Base-by-base conservation (phyloP, 305 asterid species). In the Lippia alba region DNA sequence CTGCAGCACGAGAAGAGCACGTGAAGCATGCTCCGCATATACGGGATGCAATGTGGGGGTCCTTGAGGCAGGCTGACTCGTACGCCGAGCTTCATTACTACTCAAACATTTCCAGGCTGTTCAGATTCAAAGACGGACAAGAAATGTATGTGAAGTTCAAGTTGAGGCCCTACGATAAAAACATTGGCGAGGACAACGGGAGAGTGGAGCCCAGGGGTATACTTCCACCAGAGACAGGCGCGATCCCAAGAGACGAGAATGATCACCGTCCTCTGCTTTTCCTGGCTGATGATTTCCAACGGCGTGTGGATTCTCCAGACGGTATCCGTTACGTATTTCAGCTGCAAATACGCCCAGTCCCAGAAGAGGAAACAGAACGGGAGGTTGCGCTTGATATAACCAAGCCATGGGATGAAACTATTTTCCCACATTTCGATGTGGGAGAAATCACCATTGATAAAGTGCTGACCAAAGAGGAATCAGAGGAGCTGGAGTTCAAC, bases 211-310 rank as follows among this genome's bases (percentile, higher is more conserved):
- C 91, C 0, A 55, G 15, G 9, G 94, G 91, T 12, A 70, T 82
- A 64, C 94, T 88, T 56, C 89, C 94, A 32, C 94, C 89, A 8
- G 91, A 85, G 75, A 88, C 94, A 0, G 94, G 94, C 4, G 82
- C 89, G 30, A 84, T 87, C 56, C 89, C 91, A 4, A 79, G 91
- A 74, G 91, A 87, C 14, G 78, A 77, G 76, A 73, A 36, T 12
- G 94, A 85, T 71, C 70, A 65, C 19, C 94, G 94, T 12, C 91
- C 91, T 5, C 68, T 70, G 15, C 86, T 78, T 46, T 88, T 88
- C 81, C 84, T 88, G 0, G 84, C 84, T 2, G 87, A 88, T 19
- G 94, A 88, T 76, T 88, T 85, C 65, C 77, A 77, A 56, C 12
- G 19, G 17, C 80, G 87, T 6, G 82, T 85, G 53, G 60, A 57